Percentiles rank a stretch among this genome's conserved stretches.
These are phyloP conservation scores for Nicotiana paniculata DNA, from an alignment of 257 asterid genomes.

Conservation along the genomic window DNA sequence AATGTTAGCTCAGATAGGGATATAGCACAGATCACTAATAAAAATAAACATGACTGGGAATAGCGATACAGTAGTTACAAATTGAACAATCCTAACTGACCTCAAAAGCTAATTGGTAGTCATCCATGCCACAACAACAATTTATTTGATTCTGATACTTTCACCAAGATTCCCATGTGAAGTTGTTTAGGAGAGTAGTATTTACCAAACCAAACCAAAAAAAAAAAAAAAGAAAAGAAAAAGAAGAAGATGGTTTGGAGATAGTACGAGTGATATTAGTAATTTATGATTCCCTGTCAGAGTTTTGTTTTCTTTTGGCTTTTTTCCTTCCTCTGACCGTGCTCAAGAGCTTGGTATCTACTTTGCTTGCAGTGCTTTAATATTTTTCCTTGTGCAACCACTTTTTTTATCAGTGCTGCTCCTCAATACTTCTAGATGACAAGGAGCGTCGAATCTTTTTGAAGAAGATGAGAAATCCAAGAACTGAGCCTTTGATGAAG, in stretches of 20 bases:
- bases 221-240: too few relatives aligned
- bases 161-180: not conserved
- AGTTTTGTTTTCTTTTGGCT: not conserved
- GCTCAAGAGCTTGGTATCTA: not conserved
- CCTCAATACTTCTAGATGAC: constrained; percentile 64
- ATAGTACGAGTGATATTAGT: not conserved
- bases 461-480: constrained; percentile 69
- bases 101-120: not conserved
- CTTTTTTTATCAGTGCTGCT: constrained; percentile 48
- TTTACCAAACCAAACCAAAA: too few relatives aligned
- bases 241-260: not conserved
- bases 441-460: constrained; percentile 37
- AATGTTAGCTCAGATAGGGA: not conserved
- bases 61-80: not conserved
- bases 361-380: not conserved
- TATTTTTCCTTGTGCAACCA: not conserved
- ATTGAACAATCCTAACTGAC: not conserved
- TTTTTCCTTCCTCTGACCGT: not conserved
- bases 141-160: not conserved
- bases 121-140: not conserved
- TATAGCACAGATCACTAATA: not conserved
- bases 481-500: constrained; percentile 57
- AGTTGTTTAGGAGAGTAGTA: too few relatives aligned
- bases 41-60: not conserved
- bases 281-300: not conserved